These are phyloP conservation scores for Aegilops umbellulata DNA, from an alignment of 176 grass and related monocot species.

Conservation along the genomic window DNA sequence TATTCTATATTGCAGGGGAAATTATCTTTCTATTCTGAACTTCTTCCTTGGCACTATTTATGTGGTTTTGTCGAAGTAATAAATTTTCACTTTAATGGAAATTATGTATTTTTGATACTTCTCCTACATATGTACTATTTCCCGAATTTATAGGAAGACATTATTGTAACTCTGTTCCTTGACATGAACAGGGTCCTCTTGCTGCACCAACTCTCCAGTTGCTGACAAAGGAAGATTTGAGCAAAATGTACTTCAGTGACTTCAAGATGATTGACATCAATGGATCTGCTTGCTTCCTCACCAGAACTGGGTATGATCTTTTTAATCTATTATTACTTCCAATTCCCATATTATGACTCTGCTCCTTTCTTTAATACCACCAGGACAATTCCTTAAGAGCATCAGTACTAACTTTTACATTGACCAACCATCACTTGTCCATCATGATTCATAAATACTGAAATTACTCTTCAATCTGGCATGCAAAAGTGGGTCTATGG, in stretches of 20 bases:
- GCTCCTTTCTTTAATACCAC: not conserved
- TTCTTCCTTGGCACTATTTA: not conserved
- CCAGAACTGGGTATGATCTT: slow-evolving; percentile 83
- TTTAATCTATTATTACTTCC: not conserved
- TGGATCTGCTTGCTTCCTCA: slow-evolving; percentile 78
- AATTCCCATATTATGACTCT: not conserved
- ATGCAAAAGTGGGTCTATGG: not conserved
- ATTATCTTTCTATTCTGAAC: not conserved
- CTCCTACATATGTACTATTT: not conserved
- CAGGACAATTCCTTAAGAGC: not conserved
- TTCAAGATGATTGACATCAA: slow-evolving; percentile 88
- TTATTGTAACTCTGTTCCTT: not conserved
- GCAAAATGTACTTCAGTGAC: slow-evolving; percentile 92
- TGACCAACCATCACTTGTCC: not conserved
- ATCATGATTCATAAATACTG: not conserved
- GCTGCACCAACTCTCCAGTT: slow-evolving; percentile 80
- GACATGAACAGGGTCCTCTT: slow-evolving; percentile 70
- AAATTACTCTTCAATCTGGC: not conserved
- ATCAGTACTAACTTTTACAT: not conserved
- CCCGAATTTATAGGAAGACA: not conserved
- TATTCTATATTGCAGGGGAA: not conserved
- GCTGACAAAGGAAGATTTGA: slow-evolving; percentile 88
- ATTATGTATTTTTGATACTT: slow-evolving; percentile 9
- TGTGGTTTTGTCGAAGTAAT: not conserved
- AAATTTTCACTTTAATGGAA: not conserved